Evolutionary conservation across 2,329 filamentous ascomycete species (phyloP).

Genomic region (Phaeomoniella chlamydospora): DNA sequence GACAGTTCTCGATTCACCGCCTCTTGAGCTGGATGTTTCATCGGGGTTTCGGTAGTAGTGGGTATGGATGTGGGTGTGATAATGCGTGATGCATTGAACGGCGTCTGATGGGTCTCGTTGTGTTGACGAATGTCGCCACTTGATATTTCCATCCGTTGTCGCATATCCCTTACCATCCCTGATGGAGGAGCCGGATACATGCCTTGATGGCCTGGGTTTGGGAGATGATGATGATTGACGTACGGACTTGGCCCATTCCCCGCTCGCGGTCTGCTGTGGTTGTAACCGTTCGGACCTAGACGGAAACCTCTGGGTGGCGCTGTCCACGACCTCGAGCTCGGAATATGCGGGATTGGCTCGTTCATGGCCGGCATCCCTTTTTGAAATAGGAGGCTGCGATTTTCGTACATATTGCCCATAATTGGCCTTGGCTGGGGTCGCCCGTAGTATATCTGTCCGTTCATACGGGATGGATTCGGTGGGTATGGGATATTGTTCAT

Average conservation of each 20-base stretch:
- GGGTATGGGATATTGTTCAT: constrained; percentile 11
- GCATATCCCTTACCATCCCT: constrained; percentile 8
- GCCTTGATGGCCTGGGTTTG: constrained; percentile 8
- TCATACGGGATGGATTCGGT: constrained; percentile 5
- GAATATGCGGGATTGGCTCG: too few species aligned
- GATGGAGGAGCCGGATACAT: constrained; percentile 13
- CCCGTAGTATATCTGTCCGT: not conserved
- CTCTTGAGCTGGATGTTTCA: not conserved
- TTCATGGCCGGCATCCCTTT: not conserved
- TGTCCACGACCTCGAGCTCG: not conserved
- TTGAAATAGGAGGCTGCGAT: not conserved
- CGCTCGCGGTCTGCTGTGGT: not conserved
- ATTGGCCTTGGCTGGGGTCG: not conserved
- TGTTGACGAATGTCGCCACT: constrained; percentile 2
- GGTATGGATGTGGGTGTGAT: constrained; percentile 16
- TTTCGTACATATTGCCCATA: not conserved
- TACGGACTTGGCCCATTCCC: not conserved
- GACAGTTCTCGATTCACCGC: constrained; percentile 5
- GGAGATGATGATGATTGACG: not conserved
- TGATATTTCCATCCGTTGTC: constrained; percentile 1
- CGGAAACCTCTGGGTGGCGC: not conserved
- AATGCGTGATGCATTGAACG: constrained; percentile 26
- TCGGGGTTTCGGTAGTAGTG: constrained; percentile 3
- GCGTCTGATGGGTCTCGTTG: constrained; percentile 5
- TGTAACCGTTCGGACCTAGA: not conserved